Base-by-base conservation (phyloP, 2,329 filamentous ascomycete species). In the Mollisia scopiformis region DNA sequence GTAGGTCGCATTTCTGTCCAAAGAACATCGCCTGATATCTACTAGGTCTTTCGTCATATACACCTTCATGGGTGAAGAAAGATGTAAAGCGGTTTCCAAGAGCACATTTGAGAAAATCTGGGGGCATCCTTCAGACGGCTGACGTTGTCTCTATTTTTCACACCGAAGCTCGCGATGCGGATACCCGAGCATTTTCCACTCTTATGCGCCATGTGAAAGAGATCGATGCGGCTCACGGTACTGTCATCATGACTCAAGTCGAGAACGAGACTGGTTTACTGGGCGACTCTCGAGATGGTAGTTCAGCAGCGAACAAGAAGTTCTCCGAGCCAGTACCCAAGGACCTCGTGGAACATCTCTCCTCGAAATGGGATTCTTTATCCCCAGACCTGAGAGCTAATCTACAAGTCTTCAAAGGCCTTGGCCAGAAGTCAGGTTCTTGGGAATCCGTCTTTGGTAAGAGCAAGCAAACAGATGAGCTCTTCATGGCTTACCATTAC, bases 181-280 rank as follows among this genome's bases (percentile, higher is more conserved):
- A 80, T 63, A 69, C 72, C 0, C 76, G 72, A 60, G 78, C 77
- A 1, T 81, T 79, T 61, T 58, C 60, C 1, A 66, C 62, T 33
- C 67, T 81, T 10, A 72, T 80, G 72, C 61, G 63, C 5, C 77
- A 80, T 54, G 50, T 80, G 11, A 76, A 76, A 6, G 70, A 79
- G 2, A 67, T 84, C 4, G 81, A 84, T 49, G 71, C 70, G 1
- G 68, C 75, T 11, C 74, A 84, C 46, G 76, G 73, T 2, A 85
- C 81, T 0, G 81, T 85, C 0, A 63, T 85, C 2, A 84, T 84
- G 82, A 77, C 84, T 0, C 82, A 85, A 62, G 82, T 85, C n/a
- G 80, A 85, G 69, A 85, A 85, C 43, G 82, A 85, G 71, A 76
- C 76, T 0, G 82, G 83, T 0, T 61, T 84, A 0, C 72, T 84